These are phyloP conservation scores for Oryza australiensis DNA, from an alignment of 176 grass and related monocot species.

Conservation along the genomic window DNA sequence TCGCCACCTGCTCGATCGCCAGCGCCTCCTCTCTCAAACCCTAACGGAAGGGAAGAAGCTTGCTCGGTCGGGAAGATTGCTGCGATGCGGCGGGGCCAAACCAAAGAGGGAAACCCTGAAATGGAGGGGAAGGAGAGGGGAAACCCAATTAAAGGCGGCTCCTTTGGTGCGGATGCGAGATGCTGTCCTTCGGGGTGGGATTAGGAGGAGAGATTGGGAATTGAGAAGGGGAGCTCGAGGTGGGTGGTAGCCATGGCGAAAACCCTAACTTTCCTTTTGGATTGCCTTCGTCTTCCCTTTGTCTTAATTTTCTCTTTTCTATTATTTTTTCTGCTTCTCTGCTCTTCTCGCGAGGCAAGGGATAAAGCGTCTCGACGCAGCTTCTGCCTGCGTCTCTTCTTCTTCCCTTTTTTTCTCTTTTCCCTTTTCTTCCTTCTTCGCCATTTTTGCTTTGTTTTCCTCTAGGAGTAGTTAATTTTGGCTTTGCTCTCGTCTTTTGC, in stretches of 20 bases:
- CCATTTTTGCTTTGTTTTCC: neutral
- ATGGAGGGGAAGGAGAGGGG: slow-evolving; percentile 29
- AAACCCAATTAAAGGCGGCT: slow-evolving; percentile 3
- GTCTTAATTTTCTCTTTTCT: neutral
- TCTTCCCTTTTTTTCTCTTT: neutral
- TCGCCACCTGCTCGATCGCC: slow-evolving; percentile 42
- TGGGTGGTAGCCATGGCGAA: slow-evolving; percentile 51
- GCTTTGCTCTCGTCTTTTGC: neutral
- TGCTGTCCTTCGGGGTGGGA: slow-evolving; percentile 11
- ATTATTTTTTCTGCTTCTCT: neutral
- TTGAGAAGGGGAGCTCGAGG: slow-evolving; percentile 27
- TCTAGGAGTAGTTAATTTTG: neutral
- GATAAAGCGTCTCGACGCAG: neutral
- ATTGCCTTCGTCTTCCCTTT: neutral
- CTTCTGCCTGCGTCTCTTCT: neutral
- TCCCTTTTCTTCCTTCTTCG: neutral
- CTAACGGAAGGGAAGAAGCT: neutral
- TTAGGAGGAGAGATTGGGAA: slow-evolving; percentile 6
- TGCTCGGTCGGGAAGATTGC: slow-evolving; percentile 17
- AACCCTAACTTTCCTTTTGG: slow-evolving; percentile 61
- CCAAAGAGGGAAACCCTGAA: slow-evolving; percentile 34
- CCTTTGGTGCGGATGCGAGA: slow-evolving; percentile 45
- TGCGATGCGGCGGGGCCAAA: slow-evolving; percentile 27
- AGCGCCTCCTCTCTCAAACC: slow-evolving; percentile 29
- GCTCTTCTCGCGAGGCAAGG: neutral